A percentile compares a stretch with the other conserved stretches of the same genome.
Conservation (phyloP, 352 stramenopile genomes). For the Globisporangium viniferum region DNA sequence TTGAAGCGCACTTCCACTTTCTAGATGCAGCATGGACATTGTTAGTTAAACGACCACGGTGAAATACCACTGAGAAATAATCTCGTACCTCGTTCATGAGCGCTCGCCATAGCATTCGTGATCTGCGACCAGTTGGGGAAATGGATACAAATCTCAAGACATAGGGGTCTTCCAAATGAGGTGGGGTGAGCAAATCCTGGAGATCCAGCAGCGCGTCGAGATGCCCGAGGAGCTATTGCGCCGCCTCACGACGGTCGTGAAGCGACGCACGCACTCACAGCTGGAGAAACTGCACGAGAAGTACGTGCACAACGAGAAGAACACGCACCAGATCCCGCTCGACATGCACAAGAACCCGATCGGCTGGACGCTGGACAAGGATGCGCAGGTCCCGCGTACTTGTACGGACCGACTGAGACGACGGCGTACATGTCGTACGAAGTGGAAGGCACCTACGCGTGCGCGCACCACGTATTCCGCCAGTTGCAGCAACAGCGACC, state of each 20-base stretch:
- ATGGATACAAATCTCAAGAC: too few relatives aligned
- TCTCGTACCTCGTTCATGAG: not conserved
- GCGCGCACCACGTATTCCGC: conserved; percentile 61
- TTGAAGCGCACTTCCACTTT: not conserved
- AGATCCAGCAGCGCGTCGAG: conserved; percentile 58
- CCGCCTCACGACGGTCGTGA: conserved; percentile 57
- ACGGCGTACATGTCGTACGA: conserved; percentile 72
- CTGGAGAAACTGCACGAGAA: conserved; percentile 65
- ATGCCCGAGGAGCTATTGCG: conserved; percentile 66
- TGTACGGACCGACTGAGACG: conserved; percentile 72
- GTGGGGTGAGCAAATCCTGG: too few relatives aligned
- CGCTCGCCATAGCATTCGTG: not conserved
- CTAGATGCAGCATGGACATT: not conserved
- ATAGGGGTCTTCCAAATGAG: too few relatives aligned
- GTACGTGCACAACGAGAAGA: conserved; percentile 39
- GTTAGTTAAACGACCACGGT: not conserved
- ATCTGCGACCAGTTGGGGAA: too few relatives aligned
- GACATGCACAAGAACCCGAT: conserved; percentile 77
- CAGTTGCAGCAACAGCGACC: conserved; percentile 54
- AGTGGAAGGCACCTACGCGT: conserved; percentile 70
- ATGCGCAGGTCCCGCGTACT: conserved; percentile 55
- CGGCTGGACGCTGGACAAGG: conserved; percentile 75
- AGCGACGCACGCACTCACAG: conserved; percentile 75
- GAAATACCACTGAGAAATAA: too few relatives aligned
- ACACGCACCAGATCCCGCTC: conserved; percentile 53